phyloP scores from a whole-genome alignment of 495 filamentous ascomycete species.

The Amphirosellinia nigrospora region DNA sequence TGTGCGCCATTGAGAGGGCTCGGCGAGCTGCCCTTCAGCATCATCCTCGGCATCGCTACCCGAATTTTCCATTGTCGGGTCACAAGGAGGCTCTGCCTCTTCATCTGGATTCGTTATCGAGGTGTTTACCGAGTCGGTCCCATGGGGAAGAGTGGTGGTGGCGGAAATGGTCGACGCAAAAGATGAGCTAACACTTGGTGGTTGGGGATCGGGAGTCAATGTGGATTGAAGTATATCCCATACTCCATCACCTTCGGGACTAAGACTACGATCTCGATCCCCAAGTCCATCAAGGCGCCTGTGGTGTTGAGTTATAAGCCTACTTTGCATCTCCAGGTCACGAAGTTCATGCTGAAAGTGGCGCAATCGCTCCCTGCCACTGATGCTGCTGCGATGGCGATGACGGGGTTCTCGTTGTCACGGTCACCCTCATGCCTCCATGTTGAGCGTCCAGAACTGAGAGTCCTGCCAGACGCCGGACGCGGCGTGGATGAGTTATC shows the following conservation, averaged over 20 bases:
- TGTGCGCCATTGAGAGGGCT: constrained; percentile 5
- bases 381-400: constrained; percentile 1
- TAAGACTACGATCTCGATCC: constrained; percentile 81
- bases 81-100: constrained; percentile 46
- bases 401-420: not conserved
- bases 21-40: constrained; percentile 3
- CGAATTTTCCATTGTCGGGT: constrained; percentile 45
- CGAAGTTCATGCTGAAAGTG: not conserved
- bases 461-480: not conserved
- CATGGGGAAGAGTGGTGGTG: constrained; percentile 40
- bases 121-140: constrained; percentile 42
- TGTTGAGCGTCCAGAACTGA: not conserved
- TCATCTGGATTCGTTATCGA: constrained; percentile 44
- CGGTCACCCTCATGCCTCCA: not conserved
- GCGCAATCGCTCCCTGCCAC: not conserved
- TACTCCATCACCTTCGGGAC: constrained; percentile 69
- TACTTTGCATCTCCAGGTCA: not conserved
- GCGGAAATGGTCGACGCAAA: constrained; percentile 72
- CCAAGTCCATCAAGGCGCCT: constrained; percentile 72
- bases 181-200: constrained; percentile 80
- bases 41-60: constrained; percentile 45
- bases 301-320: too few relatives aligned
- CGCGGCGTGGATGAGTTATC: not conserved
- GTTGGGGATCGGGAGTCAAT: constrained; percentile 77
- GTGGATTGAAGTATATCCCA: constrained; percentile 85